Conservation (phyloP, 345 rosid species). For the Nasturtium officinale region DNA sequence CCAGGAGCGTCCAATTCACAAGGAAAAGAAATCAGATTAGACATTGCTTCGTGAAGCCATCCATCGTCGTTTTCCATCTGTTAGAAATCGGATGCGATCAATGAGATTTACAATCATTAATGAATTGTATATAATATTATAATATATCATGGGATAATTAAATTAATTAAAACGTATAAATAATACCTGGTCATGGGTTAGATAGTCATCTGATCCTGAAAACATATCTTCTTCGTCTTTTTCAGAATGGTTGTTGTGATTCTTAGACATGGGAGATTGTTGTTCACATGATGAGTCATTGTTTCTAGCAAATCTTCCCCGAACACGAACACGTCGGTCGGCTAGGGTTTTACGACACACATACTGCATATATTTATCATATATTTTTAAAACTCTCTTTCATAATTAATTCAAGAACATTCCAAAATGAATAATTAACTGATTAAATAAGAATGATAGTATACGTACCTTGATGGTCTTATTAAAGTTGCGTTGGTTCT, state of each 20-base stretch:
- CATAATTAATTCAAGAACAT: constrained; percentile 17
- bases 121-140: neutral
- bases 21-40: constrained; percentile 65
- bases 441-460: neutral
- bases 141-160: neutral
- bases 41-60: constrained; percentile 85
- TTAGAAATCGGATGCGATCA: constrained; percentile 6
- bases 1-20: constrained; percentile 38
- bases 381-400: neutral
- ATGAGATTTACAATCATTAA: neutral
- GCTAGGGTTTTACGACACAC: constrained; percentile 94
- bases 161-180: neutral
- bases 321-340: constrained; percentile 83
- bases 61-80: constrained; percentile 69
- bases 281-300: constrained; percentile 57
- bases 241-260: constrained; percentile 40
- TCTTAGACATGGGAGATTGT: constrained; percentile 49
- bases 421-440: neutral
- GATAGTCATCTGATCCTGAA: constrained; percentile 42
- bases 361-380: constrained; percentile 51
- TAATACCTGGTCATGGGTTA: constrained; percentile 51
- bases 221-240: constrained; percentile 51
- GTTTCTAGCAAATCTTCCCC: constrained; percentile 89
- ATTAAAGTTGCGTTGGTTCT: constrained; percentile 89
- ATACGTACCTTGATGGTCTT: constrained; percentile 80